Evolutionary conservation across 192 early-diverging fungal species (phyloP), one percentile per base, ranked within the genome.

Genomic region (Radiomyces spectabilis): DNA sequence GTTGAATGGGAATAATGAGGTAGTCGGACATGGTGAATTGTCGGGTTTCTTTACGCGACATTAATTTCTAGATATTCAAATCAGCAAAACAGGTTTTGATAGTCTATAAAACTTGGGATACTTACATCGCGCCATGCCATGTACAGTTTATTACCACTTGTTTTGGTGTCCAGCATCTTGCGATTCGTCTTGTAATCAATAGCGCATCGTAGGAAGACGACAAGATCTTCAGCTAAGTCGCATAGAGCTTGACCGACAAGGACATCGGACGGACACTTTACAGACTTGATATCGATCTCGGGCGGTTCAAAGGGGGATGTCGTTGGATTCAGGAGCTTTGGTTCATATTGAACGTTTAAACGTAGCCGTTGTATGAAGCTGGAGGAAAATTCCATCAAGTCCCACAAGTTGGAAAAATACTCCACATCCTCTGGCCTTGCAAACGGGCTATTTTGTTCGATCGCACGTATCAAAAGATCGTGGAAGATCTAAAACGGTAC

Each of bases 1-100:
- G 77, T 66, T 89, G 87, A 45, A 89, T 85, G 1, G 87, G 87
- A 64, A 86, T 79, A 39, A 89, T 86, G 56, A 89, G 59, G 54
- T 85, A 70, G 59, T 86, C 87, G 27, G 73, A 68, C 21, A 95
- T 61, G 25, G 72, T 76, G 26, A 89, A 72, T n/a, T 66, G 71
- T 15, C 66, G 75, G 2, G 68, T 75, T 55, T 81, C 76, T 24
- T 72, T 78, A 56, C 34, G 59, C 37, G 24, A 51, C 34, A 12
- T 27, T 62, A 59, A 56, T 61, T 43, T 74, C 52, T 32, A 47
- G 41, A 4, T 44, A 27, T 35, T 61, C 47, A 37, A 57, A 42
- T 8, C 40, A 33, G 1, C 41, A 18, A 9, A 50, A 53, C 34
- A 52, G 52, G 19, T 30, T 32, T n/a, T 41, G 41, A 47, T 45